Percentiles rank a stretch among this genome's conserved stretches.
phyloP scores from a whole-genome alignment of 306 rosid genomes.

The Ormosia emarginata region DNA sequence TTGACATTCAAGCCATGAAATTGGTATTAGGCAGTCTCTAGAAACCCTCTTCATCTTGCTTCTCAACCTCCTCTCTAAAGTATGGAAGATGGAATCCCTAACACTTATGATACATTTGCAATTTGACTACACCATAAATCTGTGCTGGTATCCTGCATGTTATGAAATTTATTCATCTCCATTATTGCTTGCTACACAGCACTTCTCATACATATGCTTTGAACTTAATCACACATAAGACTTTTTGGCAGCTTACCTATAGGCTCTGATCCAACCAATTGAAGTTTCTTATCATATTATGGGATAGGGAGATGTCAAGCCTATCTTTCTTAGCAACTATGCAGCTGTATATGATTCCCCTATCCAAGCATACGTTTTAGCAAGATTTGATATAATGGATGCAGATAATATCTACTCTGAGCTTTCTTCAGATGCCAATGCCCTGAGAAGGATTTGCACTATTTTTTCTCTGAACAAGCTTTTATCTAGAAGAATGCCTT shows the following conservation, averaged over 20 bases:
- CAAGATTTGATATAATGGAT: slow-evolving; percentile 70
- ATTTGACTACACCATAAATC: slow-evolving; percentile 73
- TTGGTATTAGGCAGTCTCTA: slow-evolving; percentile 55
- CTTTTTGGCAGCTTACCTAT: slow-evolving; percentile 41
- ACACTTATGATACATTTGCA: slow-evolving; percentile 43
- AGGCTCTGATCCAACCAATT: slow-evolving; percentile 61
- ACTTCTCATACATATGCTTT: not conserved
- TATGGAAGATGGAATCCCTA: slow-evolving; percentile 57
- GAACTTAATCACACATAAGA: slow-evolving; percentile 2
- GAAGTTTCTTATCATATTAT: slow-evolving; percentile 60
- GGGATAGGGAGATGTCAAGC: slow-evolving; percentile 53
- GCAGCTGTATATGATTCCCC: slow-evolving; percentile 79
- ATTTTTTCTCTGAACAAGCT: slow-evolving; percentile 54
- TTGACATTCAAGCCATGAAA: slow-evolving; percentile 86
- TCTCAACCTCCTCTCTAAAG: slow-evolving; percentile 58
- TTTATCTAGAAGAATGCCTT: too few species aligned
- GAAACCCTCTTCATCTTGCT: slow-evolving; percentile 58
- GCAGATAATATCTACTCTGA: slow-evolving; percentile 61
- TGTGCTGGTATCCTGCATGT: slow-evolving; percentile 60
- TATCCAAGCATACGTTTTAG: slow-evolving; percentile 68
- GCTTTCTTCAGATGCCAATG: slow-evolving; percentile 54
- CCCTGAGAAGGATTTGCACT: slow-evolving; percentile 48
- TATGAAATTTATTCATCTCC: slow-evolving; percentile 17
- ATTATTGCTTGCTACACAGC: not conserved
- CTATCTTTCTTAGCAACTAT: slow-evolving; percentile 70